Conservation (phyloP, 192 early-diverging fungal species). For the Coemansia interrupta region DNA sequence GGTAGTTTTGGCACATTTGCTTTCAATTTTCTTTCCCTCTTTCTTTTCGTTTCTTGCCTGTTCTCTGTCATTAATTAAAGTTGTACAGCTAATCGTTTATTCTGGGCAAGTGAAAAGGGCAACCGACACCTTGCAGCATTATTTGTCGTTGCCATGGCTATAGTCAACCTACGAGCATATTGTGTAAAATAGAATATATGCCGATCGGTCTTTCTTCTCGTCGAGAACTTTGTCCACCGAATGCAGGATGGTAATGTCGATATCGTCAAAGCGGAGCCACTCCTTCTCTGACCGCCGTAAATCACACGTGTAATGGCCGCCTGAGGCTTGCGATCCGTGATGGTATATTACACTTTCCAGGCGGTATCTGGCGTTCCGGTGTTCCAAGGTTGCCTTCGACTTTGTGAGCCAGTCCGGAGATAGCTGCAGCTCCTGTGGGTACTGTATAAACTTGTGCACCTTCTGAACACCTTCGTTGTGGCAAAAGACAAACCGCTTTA, state of each 20-base stretch:
- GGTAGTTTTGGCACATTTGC: slow-evolving; percentile 7
- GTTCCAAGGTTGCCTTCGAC: slow-evolving; percentile 12
- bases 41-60: slow-evolving; percentile 6
- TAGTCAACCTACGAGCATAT: slow-evolving; percentile 4
- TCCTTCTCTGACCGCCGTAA: slow-evolving; percentile 64
- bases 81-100: not conserved
- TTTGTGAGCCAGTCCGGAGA: slow-evolving; percentile 56
- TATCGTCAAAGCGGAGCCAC: slow-evolving; percentile 95
- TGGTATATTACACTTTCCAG: slow-evolving; percentile 92
- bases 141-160: no score
- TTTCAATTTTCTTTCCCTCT: slow-evolving; percentile 21
- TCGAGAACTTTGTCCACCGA: slow-evolving; percentile 33
- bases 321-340: slow-evolving; percentile 80
- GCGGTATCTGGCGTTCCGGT: slow-evolving; percentile 57
- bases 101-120: no score
- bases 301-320: slow-evolving; percentile 98
- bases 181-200: slow-evolving; percentile 53
- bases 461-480: slow-evolving; percentile 75
- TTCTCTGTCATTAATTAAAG: not conserved
- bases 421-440: slow-evolving; percentile 60
- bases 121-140: no score
- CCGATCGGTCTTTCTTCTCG: slow-evolving; percentile 48
- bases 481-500: slow-evolving; percentile 91
- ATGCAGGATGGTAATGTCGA: slow-evolving; percentile 56
- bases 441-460: slow-evolving; percentile 78